These are phyloP conservation scores for Fragaria vesca DNA, from an alignment of 306 rosid genomes.

Conservation along the genomic window DNA sequence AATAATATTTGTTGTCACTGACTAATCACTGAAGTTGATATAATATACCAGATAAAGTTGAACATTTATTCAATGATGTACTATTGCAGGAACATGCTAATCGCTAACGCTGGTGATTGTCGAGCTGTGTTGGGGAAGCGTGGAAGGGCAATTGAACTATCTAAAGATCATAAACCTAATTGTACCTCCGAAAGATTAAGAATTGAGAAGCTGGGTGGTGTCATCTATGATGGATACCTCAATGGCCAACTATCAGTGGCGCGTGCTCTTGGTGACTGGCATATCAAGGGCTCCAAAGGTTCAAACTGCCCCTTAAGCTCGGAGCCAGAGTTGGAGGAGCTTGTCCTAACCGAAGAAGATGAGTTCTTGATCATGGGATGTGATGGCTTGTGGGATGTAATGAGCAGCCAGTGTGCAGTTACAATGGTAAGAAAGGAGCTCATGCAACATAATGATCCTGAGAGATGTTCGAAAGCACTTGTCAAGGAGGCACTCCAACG, in stretches of 20 bases:
- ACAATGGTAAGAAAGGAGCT: constrained; percentile 70
- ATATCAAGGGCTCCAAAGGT: constrained; percentile 62
- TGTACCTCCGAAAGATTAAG: constrained; percentile 66
- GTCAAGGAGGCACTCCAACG: constrained; percentile 67
- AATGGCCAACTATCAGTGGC: constrained; percentile 73
- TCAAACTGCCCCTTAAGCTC: constrained; percentile 59
- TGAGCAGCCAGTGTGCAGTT: constrained; percentile 80
- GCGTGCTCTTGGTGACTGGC: constrained; percentile 76
- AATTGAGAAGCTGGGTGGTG: constrained; percentile 72
- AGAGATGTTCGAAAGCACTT: constrained; percentile 45
- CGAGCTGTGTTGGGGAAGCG: constrained; percentile 67
- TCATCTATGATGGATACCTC: constrained; percentile 67
- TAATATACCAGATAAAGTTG: background rate
- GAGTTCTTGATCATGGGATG: constrained; percentile 69
- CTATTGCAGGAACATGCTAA: constrained; percentile 45
- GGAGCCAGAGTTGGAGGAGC: constrained; percentile 61
- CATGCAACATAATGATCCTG: constrained; percentile 58
- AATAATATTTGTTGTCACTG: background rate
- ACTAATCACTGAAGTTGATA: constrained; percentile 2
- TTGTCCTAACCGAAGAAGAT: constrained; percentile 50
- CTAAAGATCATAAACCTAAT: constrained; percentile 71
- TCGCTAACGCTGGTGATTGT: constrained; percentile 69
- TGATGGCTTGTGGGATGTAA: constrained; percentile 79
- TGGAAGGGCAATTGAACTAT: constrained; percentile 65
- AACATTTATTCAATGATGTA: constrained; percentile 1